Evolutionary conservation across 768 basidiomycete genomes (phyloP), one percentile per base, ranked within the genome.

Genomic region (Postia placenta): DNA sequence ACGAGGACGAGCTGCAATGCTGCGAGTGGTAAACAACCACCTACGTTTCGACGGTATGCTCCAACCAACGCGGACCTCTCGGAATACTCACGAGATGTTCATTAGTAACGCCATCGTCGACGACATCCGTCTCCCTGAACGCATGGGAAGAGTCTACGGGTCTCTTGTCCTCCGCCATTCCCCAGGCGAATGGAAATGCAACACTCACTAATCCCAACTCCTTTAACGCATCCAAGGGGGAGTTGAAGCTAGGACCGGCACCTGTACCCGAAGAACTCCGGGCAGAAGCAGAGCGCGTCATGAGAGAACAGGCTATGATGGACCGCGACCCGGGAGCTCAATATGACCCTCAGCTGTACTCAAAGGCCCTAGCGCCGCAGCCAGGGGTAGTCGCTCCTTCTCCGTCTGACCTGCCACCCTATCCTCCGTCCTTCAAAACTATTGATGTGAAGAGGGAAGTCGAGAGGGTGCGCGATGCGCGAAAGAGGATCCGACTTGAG

Each of bases 1-100:
- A 60, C 73, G 93, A 52, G 92, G 92, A 4, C 76, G 96, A 57
- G 85, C 92, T 45, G 80, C 91, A 9, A 86, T 98, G 38, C 86
- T 97, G 81, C 81, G 85, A 37, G 92, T 98, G 30, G 86, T 99
- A 20, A 96, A 96, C 63, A 94, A 92, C 63, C 85, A 93, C 61
- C 74, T 99, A 28, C 81, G 83, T 35, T 90, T 98, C 55, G 87
- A 94, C 59, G 90, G 94, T 94, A 68, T 71, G 20, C 20, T 50
- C 47, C 33, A 30, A 12, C 28, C 22, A 22, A 30, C 47, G 41
- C 49, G 9, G 22, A 6, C 11, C 19, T 9, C 38, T 39, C 9
- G 9, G 14, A 45, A 24, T 50, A 23, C 49, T 17, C 39, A 37
- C 58, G 49, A 56, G 49, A 52, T 49, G 30, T 45, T n/a, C 27